Base-by-base conservation (phyloP, 345 rosid species). In the Lumnitzera racemosa region DNA sequence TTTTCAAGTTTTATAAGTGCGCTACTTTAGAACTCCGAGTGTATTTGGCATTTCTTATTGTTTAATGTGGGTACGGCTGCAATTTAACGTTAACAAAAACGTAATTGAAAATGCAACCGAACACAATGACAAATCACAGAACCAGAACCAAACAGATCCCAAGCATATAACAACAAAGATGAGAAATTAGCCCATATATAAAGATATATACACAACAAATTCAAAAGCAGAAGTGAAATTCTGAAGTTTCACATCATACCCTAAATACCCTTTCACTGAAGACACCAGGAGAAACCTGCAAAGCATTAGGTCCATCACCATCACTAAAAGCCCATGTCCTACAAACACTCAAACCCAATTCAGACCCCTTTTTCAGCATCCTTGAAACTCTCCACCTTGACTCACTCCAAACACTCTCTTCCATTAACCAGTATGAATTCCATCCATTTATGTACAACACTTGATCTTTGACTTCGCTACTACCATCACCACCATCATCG, bases 311-410 rank as follows among this genome's bases (percentile, higher is more conserved):
- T 5, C 69, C 79, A 12, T 25, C 20, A 15, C 80, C 80, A 58
- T 81, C 77, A 53, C 74, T 78, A 66, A 81, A 78, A 50, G 79
- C 86, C 82, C 82, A 78, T 43, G 86, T 81, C 67, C 80, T 59
- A 62, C 86, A 81, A 36, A 81, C 79, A 29, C 69, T 78, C 80
- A 78, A 50, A 49, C 82, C 82, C 80, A 78, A 57, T 46, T 73
- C 59, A 23, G 71, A 58, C 15, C 78, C 78, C 47, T 31, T 56
- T 36, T 62, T 63, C 24, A 77, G 50, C 72, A 77, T 70, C 70
- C 58, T 49, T 13, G 78, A 64, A 2, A 73, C 78, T 58, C 64
- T 73, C 46, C 64, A 49, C 46, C 72, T 67, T 31, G 71, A 73
- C 14, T 58, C 8, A 2, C 56, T 52, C 75, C 75, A 61, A 47